Base-by-base conservation (phyloP, 2,329 filamentous ascomycete species). In the Madurella fahalii region DNA sequence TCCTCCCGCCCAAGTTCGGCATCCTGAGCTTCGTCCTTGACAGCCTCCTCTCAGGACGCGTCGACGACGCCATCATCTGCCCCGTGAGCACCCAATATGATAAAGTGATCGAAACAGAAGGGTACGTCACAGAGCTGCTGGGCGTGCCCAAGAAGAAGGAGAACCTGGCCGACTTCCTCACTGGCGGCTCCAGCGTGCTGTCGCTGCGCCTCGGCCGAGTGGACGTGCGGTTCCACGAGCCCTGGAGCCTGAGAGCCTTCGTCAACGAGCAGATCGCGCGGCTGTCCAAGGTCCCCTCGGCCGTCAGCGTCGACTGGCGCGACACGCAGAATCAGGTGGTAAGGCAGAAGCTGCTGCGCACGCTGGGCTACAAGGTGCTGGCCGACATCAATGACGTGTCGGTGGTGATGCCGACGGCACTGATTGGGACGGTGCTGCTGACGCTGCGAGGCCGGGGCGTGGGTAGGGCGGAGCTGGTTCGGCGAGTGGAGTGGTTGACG, bases 11-110 rank as follows among this genome's bases (percentile, higher is more conserved):
- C 0, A 97, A 97, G 67, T 97, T 97, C 61, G 94, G 94, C 9
- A 96, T 99, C 56, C 74, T 99, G 30, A 89, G 84, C 65, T 99
- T 96, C 64, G 82, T 97, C 40, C 75, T 99, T 16, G 94, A 99
- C 63, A 95, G 90, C 62, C 79, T 99, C 13, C 74, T 96, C 5
- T 95, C 90, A 0, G 91, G 92, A 0, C 82, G 92, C 7, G 91
- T 96, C 0, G 79, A 95, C 45, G 94, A 99, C 70, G 86, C 90
- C 32, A 89, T 96, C 41, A 90, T 99, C 50, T 96, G 93, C 63
- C 94, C 94, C 0, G 94, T 99, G 44, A 95, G 89, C 69, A 96
- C 92, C 0, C 94, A 99, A 68, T 99, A 99, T 68, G 94, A 99
- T 77, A 99, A 97, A 68, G 94, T 99, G 53, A 95, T 99, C 56